Conservation (phyloP, 768 basidiomycete genomes). For the Suillus spraguei region DNA sequence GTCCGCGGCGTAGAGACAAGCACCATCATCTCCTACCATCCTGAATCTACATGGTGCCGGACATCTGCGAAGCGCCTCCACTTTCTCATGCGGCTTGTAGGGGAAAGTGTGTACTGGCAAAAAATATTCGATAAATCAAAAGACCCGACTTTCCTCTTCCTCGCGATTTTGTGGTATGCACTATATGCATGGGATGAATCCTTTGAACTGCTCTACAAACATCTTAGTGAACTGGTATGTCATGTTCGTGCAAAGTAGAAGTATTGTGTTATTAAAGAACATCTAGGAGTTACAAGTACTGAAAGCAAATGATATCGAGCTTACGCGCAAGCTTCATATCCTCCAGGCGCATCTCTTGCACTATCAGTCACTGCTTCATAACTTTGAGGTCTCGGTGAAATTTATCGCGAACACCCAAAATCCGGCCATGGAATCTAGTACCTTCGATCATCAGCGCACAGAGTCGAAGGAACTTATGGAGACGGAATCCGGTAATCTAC, state of each 20-base stretch:
- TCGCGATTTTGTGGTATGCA: slow-evolving; percentile 59
- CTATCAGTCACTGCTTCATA: slow-evolving; percentile 53
- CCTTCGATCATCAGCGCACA: slow-evolving; percentile 15
- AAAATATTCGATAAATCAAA: slow-evolving; percentile 28
- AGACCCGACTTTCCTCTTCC: slow-evolving; percentile 58
- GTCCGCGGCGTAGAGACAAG: slow-evolving; percentile 31
- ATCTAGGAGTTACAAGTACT: slow-evolving; percentile 51
- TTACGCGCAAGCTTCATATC: slow-evolving; percentile 57
- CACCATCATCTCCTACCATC: slow-evolving; percentile 35
- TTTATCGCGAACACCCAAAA: slow-evolving; percentile 53
- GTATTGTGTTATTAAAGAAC: neutral
- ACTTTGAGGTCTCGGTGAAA: slow-evolving; percentile 51
- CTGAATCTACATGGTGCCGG: slow-evolving; percentile 14
- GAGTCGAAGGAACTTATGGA: slow-evolving; percentile 39
- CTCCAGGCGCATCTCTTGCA: slow-evolving; percentile 61
- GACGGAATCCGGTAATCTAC: slow-evolving; percentile 50
- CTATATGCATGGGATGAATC: slow-evolving; percentile 66
- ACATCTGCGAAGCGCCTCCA: slow-evolving; percentile 29
- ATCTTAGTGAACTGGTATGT: slow-evolving; percentile 54
- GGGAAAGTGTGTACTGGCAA: slow-evolving; percentile 34
- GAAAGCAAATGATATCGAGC: slow-evolving; percentile 37
- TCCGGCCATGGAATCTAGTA: slow-evolving; percentile 43
- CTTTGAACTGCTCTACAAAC: slow-evolving; percentile 50
- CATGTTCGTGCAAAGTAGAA: neutral
- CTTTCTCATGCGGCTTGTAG: slow-evolving; percentile 31